Evolutionary conservation across 1,284 basidiomycete genomes (phyloP).

Genomic region (Cryptococcus neoformans): DNA sequence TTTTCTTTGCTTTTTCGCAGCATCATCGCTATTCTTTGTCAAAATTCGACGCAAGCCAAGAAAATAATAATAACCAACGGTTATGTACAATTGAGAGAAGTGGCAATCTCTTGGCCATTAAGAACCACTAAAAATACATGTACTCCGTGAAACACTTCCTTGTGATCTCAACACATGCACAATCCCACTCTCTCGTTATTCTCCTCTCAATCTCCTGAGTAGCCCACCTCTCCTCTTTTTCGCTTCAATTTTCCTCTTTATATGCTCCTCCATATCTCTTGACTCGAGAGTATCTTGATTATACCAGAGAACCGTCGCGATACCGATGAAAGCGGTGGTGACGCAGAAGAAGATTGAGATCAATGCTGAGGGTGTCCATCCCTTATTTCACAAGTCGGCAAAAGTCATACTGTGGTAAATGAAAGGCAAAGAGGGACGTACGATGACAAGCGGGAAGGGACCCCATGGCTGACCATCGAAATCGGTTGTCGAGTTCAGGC

Average conservation of each 20-base stretch:
- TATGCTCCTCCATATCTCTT: conserved; percentile 72
- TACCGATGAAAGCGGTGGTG: conserved; percentile 74
- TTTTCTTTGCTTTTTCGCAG: too few relatives aligned
- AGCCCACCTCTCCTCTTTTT: conserved; percentile 10
- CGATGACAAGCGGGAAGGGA: conserved; percentile 58
- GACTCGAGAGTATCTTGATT: conserved; percentile 66
- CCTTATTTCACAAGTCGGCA: conserved; percentile 47
- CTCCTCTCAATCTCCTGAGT: conserved; percentile 6
- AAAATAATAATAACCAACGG: too few relatives aligned
- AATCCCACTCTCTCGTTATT: too few relatives aligned
- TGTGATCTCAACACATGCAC: too few relatives aligned
- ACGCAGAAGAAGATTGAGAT: conserved; percentile 84
- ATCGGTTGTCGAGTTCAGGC: conserved; percentile 43
- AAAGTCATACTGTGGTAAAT: background rate
- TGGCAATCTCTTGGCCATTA: too few relatives aligned
- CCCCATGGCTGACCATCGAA: conserved; percentile 59
- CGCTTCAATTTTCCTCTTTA: conserved; percentile 49
- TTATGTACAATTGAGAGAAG: too few relatives aligned
- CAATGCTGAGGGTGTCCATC: conserved; percentile 76
- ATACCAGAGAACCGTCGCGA: conserved; percentile 80
- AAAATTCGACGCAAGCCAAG: too few relatives aligned
- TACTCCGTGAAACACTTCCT: too few relatives aligned
- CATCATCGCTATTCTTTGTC: too few relatives aligned
- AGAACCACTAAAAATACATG: too few relatives aligned
- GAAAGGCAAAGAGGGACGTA: conserved; percentile 20